A percentile compares a stretch with the other conserved stretches of the same genome.
Evolutionary conservation across 148 eudicot species (phyloP).

Genomic region (Nepenthes mirabilis): DNA sequence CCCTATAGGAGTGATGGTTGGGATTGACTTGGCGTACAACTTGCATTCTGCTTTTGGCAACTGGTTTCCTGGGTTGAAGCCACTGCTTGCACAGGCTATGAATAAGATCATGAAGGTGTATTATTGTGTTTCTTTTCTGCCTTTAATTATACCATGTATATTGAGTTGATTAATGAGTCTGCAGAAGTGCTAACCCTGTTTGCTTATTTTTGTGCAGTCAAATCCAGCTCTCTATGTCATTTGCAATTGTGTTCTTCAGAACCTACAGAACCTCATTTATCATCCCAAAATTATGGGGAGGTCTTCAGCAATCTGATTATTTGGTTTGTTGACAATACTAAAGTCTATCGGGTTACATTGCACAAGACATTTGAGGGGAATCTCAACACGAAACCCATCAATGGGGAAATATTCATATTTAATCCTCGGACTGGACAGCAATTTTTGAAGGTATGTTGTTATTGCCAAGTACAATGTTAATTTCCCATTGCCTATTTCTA

Average conservation of each 20-base stretch:
- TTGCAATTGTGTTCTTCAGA: constrained; percentile 97
- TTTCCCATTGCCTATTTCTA: too few species aligned
- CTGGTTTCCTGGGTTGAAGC: constrained; percentile 99
- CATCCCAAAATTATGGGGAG: constrained; percentile 97
- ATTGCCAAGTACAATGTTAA: neutral
- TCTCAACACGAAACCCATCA: constrained; percentile 94
- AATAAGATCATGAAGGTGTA: constrained; percentile 98
- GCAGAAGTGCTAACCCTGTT: neutral
- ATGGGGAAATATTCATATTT: constrained; percentile 96
- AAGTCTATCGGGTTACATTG: constrained; percentile 95
- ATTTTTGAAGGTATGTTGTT: constrained; percentile 61
- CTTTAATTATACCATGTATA: neutral
- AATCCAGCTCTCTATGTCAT: constrained; percentile 96
- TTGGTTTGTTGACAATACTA: constrained; percentile 99
- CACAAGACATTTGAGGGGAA: constrained; percentile 99
- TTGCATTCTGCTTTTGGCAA: constrained; percentile 99
- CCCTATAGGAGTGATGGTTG: constrained; percentile 98
- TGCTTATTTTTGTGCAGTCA: constrained; percentile 42
- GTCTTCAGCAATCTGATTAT: constrained; percentile 97
- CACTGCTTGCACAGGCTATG: constrained; percentile 96
- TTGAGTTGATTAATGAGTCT: neutral
- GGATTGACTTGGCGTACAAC: constrained; percentile 92
- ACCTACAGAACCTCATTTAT: constrained; percentile 95
- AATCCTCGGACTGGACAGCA: constrained; percentile 94
- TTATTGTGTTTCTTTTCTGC: neutral